Evolutionary conservation across 2,329 filamentous ascomycete genomes (phyloP), one percentile per base, ranked within the genome.

Genomic region (Botrytis fabae): DNA sequence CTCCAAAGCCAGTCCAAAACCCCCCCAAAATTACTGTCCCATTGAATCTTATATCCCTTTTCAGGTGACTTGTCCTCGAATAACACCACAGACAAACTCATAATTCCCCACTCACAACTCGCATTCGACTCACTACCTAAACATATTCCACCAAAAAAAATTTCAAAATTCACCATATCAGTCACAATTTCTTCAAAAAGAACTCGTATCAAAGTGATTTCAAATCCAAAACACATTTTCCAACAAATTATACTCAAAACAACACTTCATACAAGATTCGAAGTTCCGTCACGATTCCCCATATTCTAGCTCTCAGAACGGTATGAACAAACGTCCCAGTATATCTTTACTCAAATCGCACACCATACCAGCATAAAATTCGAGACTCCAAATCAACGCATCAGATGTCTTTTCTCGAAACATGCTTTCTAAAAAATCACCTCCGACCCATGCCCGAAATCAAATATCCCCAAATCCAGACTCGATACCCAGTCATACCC

Each of bases 401-500:
- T 61, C 10, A 25, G 20, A 8, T 12, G 1, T 32, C 12, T 14
- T 5, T 32, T 7, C 20, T 14, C 35, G 22, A 28, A 64, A 1
- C 0, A 64, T 16, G 5, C 18, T 44, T 32, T 32, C 2, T 16
- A 16, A 1, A 4, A 22, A 18, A 9, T 16, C 4, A n/a, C 22
- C 10, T n/a, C 7, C 62, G 12, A 35, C 2, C 35, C 28, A 48
- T 48, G 8, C 14, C 6, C 20, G 0, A 22, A n/a, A 3, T 38
- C 16, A 18, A 18, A 16, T 5, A 20, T 3, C 5, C 1, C 0
- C 8, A 51, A 20, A 7, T 9, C 20, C 3, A n/a, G 25, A 16
- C 60, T 18, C 10, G 35, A 62, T 62, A 18, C 1, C 7, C 16
- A 42, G 4, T 51, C 44, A n/a, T n/a, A 65, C 18, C 10, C 8